Evolutionary conservation across 306 rosid species (phyloP), one percentile per base, ranked within the genome.

Genomic region (Calophaca sinica): DNA sequence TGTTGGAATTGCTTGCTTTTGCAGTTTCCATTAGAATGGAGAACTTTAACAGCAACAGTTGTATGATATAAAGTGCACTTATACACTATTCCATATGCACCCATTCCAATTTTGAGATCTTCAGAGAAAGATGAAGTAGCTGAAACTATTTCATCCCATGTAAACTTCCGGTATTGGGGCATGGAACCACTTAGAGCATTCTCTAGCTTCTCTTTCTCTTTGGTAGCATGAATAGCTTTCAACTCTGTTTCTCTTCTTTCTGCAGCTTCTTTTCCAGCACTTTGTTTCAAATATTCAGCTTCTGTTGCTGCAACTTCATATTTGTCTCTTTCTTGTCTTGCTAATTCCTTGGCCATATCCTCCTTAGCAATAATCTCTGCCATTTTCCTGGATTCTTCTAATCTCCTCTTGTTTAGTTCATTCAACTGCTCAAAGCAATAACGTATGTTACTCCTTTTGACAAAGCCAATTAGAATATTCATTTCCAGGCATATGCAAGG

Each of bases 121-220:
- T 90, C 96, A 4, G 97, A 94, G 74, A 94, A 94, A 64, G 93
- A 89, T 78, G 93, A 87, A 57, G 99, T 90, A 75, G 97, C 93
- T 36, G 89, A 75, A 35, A 81, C 88, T 68, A 94, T 89, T 81
- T 94, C 97, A 72, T 92, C 96, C 99, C 96, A 94, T 5, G 84
- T 60, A 69, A 92, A 86, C 39, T 79, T 74, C 66, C 83, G 86
- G 74, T 91, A 90, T 68, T 79, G 85, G 59, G 57, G 91, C 68
- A 58, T 35, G 33, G 88, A 78, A 74, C 96, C 92, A 52, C 54
- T 60, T 45, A 92, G 89, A 74, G 91, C 96, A 70, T n/a, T 75
- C 84, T 90, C 93, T 49, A 92, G 88, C 71, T 85, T 92, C 79
- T 84, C 91, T 66, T 69, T 94, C 84, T 86, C 93, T 86, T 64